Base-by-base conservation (phyloP, 306 rosid genomes). In the Dalbergia cochinchinensis region DNA sequence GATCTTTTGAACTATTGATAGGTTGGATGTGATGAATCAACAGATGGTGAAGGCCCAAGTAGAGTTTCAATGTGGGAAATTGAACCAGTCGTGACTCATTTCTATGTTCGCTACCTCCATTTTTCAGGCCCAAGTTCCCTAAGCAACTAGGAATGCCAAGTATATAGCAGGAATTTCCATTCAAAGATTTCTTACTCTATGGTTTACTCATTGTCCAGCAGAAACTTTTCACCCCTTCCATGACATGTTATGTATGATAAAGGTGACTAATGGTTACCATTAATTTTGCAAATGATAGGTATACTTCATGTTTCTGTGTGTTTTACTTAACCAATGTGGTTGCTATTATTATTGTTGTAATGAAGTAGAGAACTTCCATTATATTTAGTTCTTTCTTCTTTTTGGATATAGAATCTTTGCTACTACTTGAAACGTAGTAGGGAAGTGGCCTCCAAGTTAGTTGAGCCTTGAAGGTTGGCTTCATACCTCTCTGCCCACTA, bases 21-120 rank as follows among this genome's bases (percentile, higher is more conserved):
- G 99, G 92, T 95, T 85, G 99, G 99, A 84, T 95, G 99, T 98
- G 99, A 95, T 87, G 99, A 95, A 90, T 95, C 99, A 58, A 94
- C 98, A 39, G 92, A 98, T 42, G 98, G 99, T 58, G 98, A 95
- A 37, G 92, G 97, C 67, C 99, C 97, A 18, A 87, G 87, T 80
- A 85, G 97, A 83, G 99, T 93, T 74, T 95, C 99, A 15, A 81
- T 89, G 44, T 95, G 99, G 99, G 99, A 95, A 67, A 76, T 93
- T 62, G 99, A 95, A 80, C 99, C 99, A n/a, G 99, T 95, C 18
- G 94, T 95, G 58, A 91, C 99, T 65, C 99, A 98, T 63, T 95
- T 95, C 84, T 95, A 95, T 84, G 91, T 93, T 55, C 93, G 99
- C 99, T 98, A 7, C 99, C 99, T 74, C 98, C 97, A 47, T 95